Percentiles rank a stretch among this genome's conserved stretches.
Evolutionary conservation across 192 early-diverging fungal species (phyloP).

Genomic region (Hyaloraphidium curvatum): DNA sequence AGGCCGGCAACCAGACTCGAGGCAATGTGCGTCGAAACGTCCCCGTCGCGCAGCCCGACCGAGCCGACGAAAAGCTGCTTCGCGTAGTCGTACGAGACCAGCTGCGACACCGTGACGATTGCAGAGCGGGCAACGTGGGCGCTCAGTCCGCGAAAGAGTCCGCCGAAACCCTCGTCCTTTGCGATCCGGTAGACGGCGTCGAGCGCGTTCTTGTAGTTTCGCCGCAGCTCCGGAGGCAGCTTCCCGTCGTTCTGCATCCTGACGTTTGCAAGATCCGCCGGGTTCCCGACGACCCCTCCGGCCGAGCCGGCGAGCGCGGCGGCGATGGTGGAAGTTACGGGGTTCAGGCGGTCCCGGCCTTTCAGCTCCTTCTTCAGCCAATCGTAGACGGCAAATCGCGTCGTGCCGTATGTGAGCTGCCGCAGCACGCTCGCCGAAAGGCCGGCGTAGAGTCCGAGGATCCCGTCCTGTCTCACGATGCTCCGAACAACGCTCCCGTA

Average conservation of each 20-base stretch:
- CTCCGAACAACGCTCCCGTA: not conserved
- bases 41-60: too few species aligned
- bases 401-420: slow-evolving; percentile 47
- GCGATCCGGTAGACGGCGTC: not conserved
- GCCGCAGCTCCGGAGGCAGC: slow-evolving; percentile 32
- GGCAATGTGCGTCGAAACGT: not conserved
- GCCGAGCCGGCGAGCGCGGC: not conserved
- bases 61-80: too few species aligned
- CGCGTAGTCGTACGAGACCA: slow-evolving; percentile 1
- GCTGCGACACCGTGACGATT: not conserved
- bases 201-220: slow-evolving; percentile 57
- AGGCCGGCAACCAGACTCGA: not conserved
- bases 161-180: not conserved
- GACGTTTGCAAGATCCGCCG: slow-evolving; percentile 62
- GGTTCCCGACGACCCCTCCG: slow-evolving; percentile 20
- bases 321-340: not conserved
- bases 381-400: slow-evolving; percentile 60
- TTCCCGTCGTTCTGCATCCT: slow-evolving; percentile 66
- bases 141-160: not conserved
- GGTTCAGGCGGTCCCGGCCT: slow-evolving; percentile 22
- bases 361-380: slow-evolving; percentile 33
- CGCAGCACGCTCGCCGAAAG: not conserved
- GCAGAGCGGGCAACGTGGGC: not conserved
- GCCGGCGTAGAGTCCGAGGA: slow-evolving; percentile 1
- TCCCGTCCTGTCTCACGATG: not conserved